These are phyloP conservation scores for Liquidambar formosana DNA, from an alignment of 164 flowering plant genomes.

Conservation along the genomic window DNA sequence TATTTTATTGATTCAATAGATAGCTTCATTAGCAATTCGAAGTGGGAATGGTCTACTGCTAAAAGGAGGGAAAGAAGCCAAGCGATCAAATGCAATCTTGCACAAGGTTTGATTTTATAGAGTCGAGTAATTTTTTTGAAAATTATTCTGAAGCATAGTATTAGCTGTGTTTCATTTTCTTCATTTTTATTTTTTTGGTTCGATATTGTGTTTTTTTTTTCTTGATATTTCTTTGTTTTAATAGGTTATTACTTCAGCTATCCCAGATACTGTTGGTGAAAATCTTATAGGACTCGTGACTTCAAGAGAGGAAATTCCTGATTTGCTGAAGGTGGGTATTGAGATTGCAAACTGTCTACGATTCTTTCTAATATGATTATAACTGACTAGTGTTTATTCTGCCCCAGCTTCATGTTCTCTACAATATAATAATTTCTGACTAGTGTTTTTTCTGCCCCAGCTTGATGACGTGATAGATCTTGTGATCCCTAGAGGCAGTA, in stretches of 20 bases:
- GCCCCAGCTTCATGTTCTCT: no score
- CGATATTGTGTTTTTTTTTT: neutral
- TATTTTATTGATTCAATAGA: conserved; percentile 36
- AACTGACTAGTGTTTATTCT: no score
- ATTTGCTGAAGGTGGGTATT: conserved; percentile 70
- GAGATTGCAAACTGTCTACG: neutral
- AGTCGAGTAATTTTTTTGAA: neutral
- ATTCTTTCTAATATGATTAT: no score
- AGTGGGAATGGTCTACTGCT: conserved; percentile 86
- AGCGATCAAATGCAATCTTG: conserved; percentile 66
- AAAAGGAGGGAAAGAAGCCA: conserved; percentile 92
- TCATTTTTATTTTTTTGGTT: neutral
- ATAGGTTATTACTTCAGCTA: conserved; percentile 64
- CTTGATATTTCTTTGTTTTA: conserved; percentile 8
- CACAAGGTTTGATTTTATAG: conserved; percentile 60
- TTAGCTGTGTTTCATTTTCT: neutral
- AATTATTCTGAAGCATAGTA: neutral
- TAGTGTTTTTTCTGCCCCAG: conserved; percentile 33
- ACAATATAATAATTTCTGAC: neutral
- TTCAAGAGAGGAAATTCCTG: conserved; percentile 84
- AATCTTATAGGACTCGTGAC: conserved; percentile 88
- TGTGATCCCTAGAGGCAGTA: conserved; percentile 94
- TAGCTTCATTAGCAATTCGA: conserved; percentile 83
- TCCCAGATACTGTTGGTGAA: conserved; percentile 70
- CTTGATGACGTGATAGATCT: conserved; percentile 95